Evolutionary conservation across 805 yeast species (phyloP), one percentile per base, ranked within the genome.

Genomic region (Sugiyamaella lignohabitans): DNA sequence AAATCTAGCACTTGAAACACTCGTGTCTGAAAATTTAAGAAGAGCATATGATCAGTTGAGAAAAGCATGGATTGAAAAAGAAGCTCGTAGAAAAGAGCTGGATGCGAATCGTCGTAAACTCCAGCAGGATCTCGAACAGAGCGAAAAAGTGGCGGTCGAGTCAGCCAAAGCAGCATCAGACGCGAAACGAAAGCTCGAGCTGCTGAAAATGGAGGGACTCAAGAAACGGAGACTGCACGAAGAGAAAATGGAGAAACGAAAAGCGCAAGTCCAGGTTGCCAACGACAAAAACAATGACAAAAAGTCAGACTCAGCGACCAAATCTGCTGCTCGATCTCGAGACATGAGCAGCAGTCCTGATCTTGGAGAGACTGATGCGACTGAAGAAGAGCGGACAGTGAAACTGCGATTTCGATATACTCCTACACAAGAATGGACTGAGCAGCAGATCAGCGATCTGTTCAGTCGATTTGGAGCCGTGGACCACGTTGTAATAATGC

Each of bases 1-100:
- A 6, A 51, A 60, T 2, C 17, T 48, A 20, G 61, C 58, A 2
- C 42, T 55, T 17, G 60, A 58, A n/a, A 53, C 56, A 5, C 48
- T 59, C 2, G 35, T 37, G 4, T 42, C 45, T 23, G 44, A 43
- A 4, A 36, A 20, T 4, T 40, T 50, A 17, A 48, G 59, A 17
- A 20, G 30, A 4, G 41, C 50, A 37, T 59, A 56, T 46, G 61
- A 58, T 40, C 36, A 40, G 10, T 36, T 45, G 30, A 36, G 53
- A 20, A 45, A 27, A 6, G 53, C 53, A 5, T 37, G 48, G 18
- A 16, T 47, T 8, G 57, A 50, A 4, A 40, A 35, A 24, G 43
- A 30, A 27, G 20, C 37, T 27, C 42, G 52, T 16, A 39, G 27
- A 2, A 45, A 43, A 37, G 50, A 50, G 18, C 32, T 53, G 22